These are phyloP conservation scores for Solanum sejunctum DNA, from an alignment of 257 asterid genomes.

Conservation along the genomic window DNA sequence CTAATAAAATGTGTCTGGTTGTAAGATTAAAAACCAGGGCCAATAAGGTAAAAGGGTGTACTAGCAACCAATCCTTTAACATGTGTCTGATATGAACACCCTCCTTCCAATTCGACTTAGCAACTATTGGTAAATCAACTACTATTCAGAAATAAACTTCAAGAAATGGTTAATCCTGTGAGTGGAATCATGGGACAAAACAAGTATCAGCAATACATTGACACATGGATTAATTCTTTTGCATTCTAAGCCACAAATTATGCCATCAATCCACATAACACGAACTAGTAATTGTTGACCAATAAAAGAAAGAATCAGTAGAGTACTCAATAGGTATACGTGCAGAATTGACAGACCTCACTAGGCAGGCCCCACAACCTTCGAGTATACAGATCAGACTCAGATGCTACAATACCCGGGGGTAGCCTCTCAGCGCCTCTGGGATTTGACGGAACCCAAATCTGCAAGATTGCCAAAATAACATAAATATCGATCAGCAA, in stretches of 20 bases:
- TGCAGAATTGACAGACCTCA: constrained; percentile 41
- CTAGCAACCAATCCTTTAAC: not conserved
- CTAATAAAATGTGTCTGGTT: not conserved
- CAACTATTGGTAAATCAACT: not conserved
- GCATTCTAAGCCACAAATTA: not conserved
- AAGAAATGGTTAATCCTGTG: not conserved
- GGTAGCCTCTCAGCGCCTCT: constrained; percentile 84
- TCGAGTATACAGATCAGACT: constrained; percentile 62
- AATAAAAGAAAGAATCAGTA: not conserved
- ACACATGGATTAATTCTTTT: not conserved
- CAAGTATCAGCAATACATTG: not conserved
- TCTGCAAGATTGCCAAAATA: constrained; percentile 21
- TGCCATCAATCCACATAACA: not conserved
- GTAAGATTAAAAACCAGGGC: not conserved
- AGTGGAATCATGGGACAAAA: not conserved
- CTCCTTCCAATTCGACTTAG: not conserved
- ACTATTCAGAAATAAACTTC: not conserved
- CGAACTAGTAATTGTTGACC: not conserved
- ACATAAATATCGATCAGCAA: not conserved
- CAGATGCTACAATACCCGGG: constrained; percentile 46
- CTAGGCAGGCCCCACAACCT: constrained; percentile 78
- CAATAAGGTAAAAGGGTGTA: not conserved
- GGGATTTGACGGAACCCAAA: constrained; percentile 81
- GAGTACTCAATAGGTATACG: not conserved
- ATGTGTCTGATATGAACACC: not conserved